Percentiles rank a stretch among this genome's conserved stretches.
Conservation (phyloP, 1,284 basidiomycete genomes). For the Exsudoporus floridanus region DNA sequence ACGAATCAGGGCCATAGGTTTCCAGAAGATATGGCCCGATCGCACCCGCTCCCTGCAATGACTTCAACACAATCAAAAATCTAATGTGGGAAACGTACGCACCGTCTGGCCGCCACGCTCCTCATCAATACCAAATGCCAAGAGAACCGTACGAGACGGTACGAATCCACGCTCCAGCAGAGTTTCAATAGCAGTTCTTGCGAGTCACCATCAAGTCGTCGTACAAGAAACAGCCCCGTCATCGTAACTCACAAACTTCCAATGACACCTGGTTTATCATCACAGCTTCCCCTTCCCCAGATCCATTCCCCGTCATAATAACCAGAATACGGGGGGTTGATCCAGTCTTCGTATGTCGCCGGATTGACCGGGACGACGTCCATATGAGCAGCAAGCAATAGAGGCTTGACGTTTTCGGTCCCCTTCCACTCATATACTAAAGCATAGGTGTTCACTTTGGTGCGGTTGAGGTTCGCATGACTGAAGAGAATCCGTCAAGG, state of each 20-base stretch:
- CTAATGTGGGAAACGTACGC: constrained; percentile 10
- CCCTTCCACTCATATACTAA: constrained; percentile 65
- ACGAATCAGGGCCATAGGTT: constrained; percentile 52
- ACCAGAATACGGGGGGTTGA: constrained; percentile 48
- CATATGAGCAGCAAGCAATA: constrained; percentile 58
- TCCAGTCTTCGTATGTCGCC: constrained; percentile 52
- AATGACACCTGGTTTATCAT: constrained; percentile 64
- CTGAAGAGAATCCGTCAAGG: constrained; percentile 27
- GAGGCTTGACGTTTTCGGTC: constrained; percentile 55
- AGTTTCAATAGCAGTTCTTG: constrained; percentile 52
- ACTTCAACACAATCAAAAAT: constrained; percentile 5
- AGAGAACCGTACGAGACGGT: constrained; percentile 43
- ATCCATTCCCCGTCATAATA: constrained; percentile 37
- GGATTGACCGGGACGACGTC: constrained; percentile 64
- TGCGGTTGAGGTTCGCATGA: constrained; percentile 47
- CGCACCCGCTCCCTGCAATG: constrained; percentile 45
- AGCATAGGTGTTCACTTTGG: constrained; percentile 59
- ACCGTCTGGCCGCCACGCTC: constrained; percentile 56
- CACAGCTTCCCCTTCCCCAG: constrained; percentile 63
- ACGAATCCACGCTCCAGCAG: constrained; percentile 51
- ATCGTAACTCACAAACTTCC: constrained; percentile 47
- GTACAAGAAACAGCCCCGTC: background rate
- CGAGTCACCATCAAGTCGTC: background rate
- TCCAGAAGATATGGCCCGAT: constrained; percentile 48
- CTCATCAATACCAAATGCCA: constrained; percentile 65